Percentiles rank a stretch among this genome's conserved stretches.
These are phyloP conservation scores for Termitomyces titanicus DNA, from an alignment of 768 basidiomycete species.

Conservation along the genomic window DNA sequence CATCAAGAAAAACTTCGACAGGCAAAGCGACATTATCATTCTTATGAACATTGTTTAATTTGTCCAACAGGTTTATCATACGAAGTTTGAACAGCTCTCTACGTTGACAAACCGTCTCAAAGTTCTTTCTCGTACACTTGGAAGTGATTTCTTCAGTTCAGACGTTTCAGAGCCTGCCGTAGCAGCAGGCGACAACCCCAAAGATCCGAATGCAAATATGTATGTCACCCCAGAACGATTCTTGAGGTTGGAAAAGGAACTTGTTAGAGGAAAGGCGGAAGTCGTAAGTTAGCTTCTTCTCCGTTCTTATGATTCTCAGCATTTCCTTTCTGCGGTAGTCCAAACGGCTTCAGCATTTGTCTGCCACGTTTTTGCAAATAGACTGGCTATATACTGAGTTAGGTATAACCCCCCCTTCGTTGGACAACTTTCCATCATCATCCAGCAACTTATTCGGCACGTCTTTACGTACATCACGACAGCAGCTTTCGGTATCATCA, in stretches of 20 bases:
- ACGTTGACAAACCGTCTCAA: conserved; percentile 67
- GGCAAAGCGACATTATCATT: conserved; percentile 37
- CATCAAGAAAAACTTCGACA: conserved; percentile 79
- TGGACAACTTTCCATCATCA: conserved; percentile 40
- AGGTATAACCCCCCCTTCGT: conserved; percentile 60
- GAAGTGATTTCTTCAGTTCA: conserved; percentile 49
- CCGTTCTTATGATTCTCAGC: background rate
- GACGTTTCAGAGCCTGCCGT: conserved; percentile 51
- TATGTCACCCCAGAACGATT: conserved; percentile 84
- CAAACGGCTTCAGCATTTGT: conserved; percentile 65
- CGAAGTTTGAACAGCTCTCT: conserved; percentile 71
- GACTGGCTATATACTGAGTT: conserved; percentile 84
- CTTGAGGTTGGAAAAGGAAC: conserved; percentile 76
- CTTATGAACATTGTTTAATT: conserved; percentile 3
- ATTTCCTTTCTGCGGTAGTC: conserved; percentile 33
- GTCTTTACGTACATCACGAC: conserved; percentile 26
- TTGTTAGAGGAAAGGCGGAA: conserved; percentile 84
- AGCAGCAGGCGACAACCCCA: conserved; percentile 36
- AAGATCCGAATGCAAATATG: conserved; percentile 40
- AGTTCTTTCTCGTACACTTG: conserved; percentile 56
- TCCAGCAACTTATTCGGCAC: conserved; percentile 19
- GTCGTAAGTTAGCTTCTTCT: conserved; percentile 48
- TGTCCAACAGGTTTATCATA: conserved; percentile 58
- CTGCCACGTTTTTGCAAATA: conserved; percentile 65
- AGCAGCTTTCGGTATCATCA: conserved; percentile 30